Base-by-base conservation (phyloP, 1,284 basidiomycete species). In the Pholiota adiposa region DNA sequence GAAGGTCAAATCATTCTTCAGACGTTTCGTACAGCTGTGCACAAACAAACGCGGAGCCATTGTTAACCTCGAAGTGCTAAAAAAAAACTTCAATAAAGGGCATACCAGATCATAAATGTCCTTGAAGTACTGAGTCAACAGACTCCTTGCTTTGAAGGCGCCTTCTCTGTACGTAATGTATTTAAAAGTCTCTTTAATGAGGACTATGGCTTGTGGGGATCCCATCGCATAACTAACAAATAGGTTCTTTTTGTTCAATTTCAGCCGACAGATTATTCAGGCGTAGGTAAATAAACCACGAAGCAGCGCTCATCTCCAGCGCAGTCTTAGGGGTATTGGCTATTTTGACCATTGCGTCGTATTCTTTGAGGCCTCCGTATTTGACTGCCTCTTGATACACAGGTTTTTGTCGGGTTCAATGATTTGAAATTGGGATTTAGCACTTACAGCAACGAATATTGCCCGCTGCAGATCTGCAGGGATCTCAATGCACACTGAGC, bases 401-500 rank as follows among this genome's bases (percentile, higher is more conserved):
- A 2, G 7, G 21, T 51, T 19, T 19, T 5, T 31, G n/a, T 31
- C 2, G 16, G 16, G 3, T 36, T 51, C 9, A 1, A 4, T 9
- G 12, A 18, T 21, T 21, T 33, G n/a, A 51, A 51, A 11, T 51
- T 38, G 6, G 6, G 36, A 9, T 12, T 2, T n/a, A 9, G 19
- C 16, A 33, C 50, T 4, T 34, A 51, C 50, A 14, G 50, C 34
- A 51, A 33, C 36, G 16, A 34, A 51, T 29, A 36, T 51, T 11
- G 21, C 21, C 8, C 50, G 29, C n/a, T 51, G 50, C 27, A 51
- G n/a, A n/a, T 51, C 29, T 18, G 19, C 50, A 4, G 50, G 50
- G n/a, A 51, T 51, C 50, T 51, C n/a, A n/a, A 31, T 11, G 29
- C 29, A 87, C 89, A 79, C 89, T 87, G 29, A 31, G 29, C 29